phyloP scores from a whole-genome alignment of 2,329 filamentous ascomycete genomes.

The Hymenoscyphus salicellus region DNA sequence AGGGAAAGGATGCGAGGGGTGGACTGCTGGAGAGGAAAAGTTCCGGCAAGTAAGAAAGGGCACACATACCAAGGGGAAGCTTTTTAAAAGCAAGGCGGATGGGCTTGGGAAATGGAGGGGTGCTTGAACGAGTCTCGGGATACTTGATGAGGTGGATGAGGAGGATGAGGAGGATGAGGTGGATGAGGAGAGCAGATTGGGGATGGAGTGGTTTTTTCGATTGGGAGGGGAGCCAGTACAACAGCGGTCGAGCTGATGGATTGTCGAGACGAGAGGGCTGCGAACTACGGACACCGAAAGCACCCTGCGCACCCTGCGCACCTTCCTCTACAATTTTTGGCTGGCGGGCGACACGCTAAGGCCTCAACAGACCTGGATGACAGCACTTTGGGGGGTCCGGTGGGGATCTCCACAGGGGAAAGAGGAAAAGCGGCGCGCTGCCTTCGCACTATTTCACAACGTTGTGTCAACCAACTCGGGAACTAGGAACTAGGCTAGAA shows the following conservation, averaged over 20 bases:
- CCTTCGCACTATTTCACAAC: background rate
- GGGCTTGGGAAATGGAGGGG: background rate
- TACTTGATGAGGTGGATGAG: background rate
- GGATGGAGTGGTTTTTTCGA: background rate
- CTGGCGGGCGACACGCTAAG: background rate
- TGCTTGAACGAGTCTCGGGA: conserved; percentile 1
- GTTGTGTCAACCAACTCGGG: background rate
- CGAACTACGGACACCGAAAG: conserved; percentile 8
- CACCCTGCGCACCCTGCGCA: background rate
- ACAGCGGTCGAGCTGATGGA: conserved; percentile 11
- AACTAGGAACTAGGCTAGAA: background rate
- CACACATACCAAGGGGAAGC: conserved; percentile 5
- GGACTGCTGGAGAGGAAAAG: conserved; percentile 2
- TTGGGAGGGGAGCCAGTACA: background rate
- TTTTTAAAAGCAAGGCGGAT: conserved; percentile 7
- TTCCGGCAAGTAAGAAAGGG: background rate
- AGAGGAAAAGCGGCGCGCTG: background rate
- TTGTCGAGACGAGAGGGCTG: background rate
- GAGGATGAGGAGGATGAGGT: too few relatives aligned
- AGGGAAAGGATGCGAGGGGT: conserved; percentile 2
- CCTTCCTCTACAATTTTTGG: conserved; percentile 7
- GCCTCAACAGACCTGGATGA: conserved; percentile 2
- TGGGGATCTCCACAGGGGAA: background rate
- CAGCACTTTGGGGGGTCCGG: conserved; percentile 1
- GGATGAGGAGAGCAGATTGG: background rate